Percentiles rank a stretch among this genome's conserved stretches.
These are phyloP conservation scores for Nasturtium officinale DNA, from an alignment of 345 rosid species.

Conservation along the genomic window DNA sequence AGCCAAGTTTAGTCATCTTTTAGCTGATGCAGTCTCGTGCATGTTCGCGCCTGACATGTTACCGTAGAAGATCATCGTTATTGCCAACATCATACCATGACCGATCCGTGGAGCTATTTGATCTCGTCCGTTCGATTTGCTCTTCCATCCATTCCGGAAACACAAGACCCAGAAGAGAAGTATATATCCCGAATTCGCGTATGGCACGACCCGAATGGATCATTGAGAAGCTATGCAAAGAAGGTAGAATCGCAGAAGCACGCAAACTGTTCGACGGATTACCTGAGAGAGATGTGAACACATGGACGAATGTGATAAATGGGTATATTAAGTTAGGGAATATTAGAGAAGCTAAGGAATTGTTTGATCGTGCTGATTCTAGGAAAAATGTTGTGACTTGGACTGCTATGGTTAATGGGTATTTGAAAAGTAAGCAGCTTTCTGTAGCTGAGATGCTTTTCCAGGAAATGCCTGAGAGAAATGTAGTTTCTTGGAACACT, in stretches of 20 bases:
- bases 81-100: conserved; percentile 23
- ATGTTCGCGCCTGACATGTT: conserved; percentile 20
- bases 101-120: not conserved
- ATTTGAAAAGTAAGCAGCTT: conserved; percentile 51
- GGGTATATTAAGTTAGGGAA: conserved; percentile 61
- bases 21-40: conserved; percentile 38
- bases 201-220: conserved; percentile 54
- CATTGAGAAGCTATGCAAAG: conserved; percentile 48
- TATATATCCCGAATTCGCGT: conserved; percentile 35
- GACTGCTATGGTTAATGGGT: conserved; percentile 74
- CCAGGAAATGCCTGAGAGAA: conserved; percentile 61
- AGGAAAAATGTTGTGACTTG: conserved; percentile 72
- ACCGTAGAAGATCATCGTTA: conserved; percentile 15
- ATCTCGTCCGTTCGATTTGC: conserved; percentile 8
- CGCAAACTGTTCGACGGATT: conserved; percentile 67
- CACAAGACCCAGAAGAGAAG: conserved; percentile 38
- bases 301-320: conserved; percentile 69
- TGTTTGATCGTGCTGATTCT: conserved; percentile 61
- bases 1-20: not conserved
- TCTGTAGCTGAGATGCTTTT: conserved; percentile 66
- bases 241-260: conserved; percentile 58
- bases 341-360: conserved; percentile 59
- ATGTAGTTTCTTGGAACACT: conserved; percentile 74
- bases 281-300: conserved; percentile 58
- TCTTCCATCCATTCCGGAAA: conserved; percentile 17